These are phyloP conservation scores for Peniophora sp. DNA, from an alignment of 1,284 basidiomycete genomes.

Conservation along the genomic window DNA sequence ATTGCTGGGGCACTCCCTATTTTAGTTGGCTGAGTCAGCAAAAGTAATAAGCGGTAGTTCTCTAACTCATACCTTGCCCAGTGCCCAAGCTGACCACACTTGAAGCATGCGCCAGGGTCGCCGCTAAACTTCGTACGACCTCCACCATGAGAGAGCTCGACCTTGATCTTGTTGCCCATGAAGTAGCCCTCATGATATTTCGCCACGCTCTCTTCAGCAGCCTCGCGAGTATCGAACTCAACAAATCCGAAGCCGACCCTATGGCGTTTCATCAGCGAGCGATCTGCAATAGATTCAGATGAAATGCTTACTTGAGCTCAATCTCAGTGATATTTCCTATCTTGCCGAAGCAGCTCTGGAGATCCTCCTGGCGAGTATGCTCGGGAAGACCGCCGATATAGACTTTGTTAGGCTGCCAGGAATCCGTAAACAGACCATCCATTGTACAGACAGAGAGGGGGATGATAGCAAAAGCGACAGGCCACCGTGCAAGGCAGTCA, in stretches of 20 bases:
- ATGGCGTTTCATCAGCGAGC: conserved; percentile 11
- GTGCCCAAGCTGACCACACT: conserved; percentile 73
- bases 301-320: conserved; percentile 67
- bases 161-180: conserved; percentile 83
- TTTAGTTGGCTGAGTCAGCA: conserved; percentile 4
- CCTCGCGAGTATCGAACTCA: conserved; percentile 73
- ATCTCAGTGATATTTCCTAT: conserved; percentile 70
- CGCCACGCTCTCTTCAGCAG: conserved; percentile 76
- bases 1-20: conserved; percentile 66
- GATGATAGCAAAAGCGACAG: conserved; percentile 9
- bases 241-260: conserved; percentile 83
- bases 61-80: conserved; percentile 66
- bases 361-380: conserved; percentile 74
- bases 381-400: conserved; percentile 83
- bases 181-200: conserved; percentile 83
- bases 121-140: conserved; percentile 67
- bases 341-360: conserved; percentile 78
- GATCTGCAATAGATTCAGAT: conserved; percentile 4
- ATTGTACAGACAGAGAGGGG: conserved; percentile 33
- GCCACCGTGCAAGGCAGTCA: background rate
- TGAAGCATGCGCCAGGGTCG: conserved; percentile 80
- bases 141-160: conserved; percentile 76
- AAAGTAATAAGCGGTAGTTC: conserved; percentile 8
- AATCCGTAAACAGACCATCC: conserved; percentile 56
- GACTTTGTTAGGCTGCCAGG: conserved; percentile 79